Evolutionary conservation across 768 basidiomycete species (phyloP).

Genomic region (Termitomyces sp.): DNA sequence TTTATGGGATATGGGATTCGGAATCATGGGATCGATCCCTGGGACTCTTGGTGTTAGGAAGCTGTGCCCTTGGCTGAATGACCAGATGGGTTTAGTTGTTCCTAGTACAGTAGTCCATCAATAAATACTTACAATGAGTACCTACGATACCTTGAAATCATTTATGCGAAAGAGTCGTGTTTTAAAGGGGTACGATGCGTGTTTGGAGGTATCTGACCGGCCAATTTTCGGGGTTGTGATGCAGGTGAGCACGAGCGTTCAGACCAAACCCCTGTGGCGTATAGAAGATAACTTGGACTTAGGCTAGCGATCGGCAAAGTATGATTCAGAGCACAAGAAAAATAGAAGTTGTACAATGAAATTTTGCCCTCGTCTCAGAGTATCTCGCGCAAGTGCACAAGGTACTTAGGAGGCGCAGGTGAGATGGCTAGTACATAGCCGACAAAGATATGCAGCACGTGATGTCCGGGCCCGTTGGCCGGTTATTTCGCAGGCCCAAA

Average conservation of each 20-base stretch:
- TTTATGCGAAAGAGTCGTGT: not conserved
- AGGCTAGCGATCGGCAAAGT: not conserved
- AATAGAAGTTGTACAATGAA: not conserved
- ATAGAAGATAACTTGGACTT: not conserved
- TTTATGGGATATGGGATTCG: not conserved
- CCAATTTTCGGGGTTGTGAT: not conserved
- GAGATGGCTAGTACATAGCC: too few species aligned
- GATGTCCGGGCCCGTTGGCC: not conserved
- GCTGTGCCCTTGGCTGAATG: not conserved
- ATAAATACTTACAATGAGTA: not conserved
- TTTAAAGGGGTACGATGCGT: not conserved
- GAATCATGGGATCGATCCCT: not conserved
- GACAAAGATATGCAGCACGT: not conserved
- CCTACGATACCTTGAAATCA: not conserved
- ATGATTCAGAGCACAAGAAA: not conserved
- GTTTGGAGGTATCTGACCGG: not conserved
- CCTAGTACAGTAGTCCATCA: not conserved
- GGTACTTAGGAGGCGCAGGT: not conserved
- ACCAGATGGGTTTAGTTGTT: not conserved
- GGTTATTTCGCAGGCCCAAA: not conserved
- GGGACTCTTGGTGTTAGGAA: not conserved
- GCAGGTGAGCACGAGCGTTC: not conserved
- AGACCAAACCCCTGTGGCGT: conserved; percentile 7
- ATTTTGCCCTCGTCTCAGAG: not conserved
- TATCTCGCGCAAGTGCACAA: not conserved